Evolutionary conservation across 2,329 filamentous ascomycete genomes (phyloP).

Genomic region (Fusarium staphyleae): DNA sequence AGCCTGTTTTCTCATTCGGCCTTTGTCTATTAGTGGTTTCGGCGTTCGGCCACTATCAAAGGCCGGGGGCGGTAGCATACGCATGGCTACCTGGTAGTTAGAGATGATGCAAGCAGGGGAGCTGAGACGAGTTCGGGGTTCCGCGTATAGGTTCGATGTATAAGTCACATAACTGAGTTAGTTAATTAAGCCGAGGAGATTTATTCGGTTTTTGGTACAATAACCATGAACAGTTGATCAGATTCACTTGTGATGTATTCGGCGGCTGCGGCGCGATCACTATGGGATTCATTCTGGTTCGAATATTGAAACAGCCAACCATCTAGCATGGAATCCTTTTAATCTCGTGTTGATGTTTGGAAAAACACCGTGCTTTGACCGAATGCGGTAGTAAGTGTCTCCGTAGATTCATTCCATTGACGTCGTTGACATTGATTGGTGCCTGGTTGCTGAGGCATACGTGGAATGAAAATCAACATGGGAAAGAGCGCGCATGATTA

Average conservation of each 20-base stretch:
- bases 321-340: background rate
- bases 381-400: background rate
- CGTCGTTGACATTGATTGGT: background rate
- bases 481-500: slow-evolving; percentile 16
- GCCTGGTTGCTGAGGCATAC: background rate
- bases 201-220: slow-evolving; percentile 1
- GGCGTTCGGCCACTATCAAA: slow-evolving; percentile 21
- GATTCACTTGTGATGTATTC: slow-evolving; percentile 3
- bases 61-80: slow-evolving; percentile 8
- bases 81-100: background rate
- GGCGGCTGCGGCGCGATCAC: background rate
- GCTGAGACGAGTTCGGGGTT: slow-evolving; percentile 4
- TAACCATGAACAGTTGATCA: slow-evolving; percentile 7
- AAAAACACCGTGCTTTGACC: background rate
- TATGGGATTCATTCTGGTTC: background rate
- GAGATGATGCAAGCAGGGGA: slow-evolving; percentile 7
- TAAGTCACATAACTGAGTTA: slow-evolving; percentile 18
- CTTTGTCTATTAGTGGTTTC: slow-evolving; percentile 31
- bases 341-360: no score
- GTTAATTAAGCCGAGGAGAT: slow-evolving; percentile 14
- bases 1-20: slow-evolving; percentile 25
- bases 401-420: background rate
- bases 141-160: slow-evolving; percentile 7
- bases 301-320: slow-evolving; percentile 2
- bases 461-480: background rate